Percentiles rank a stretch among this genome's conserved stretches.
These are phyloP conservation scores for Aspergillus neotritici DNA, from an alignment of 2,329 filamentous ascomycete genomes.

Conservation along the genomic window DNA sequence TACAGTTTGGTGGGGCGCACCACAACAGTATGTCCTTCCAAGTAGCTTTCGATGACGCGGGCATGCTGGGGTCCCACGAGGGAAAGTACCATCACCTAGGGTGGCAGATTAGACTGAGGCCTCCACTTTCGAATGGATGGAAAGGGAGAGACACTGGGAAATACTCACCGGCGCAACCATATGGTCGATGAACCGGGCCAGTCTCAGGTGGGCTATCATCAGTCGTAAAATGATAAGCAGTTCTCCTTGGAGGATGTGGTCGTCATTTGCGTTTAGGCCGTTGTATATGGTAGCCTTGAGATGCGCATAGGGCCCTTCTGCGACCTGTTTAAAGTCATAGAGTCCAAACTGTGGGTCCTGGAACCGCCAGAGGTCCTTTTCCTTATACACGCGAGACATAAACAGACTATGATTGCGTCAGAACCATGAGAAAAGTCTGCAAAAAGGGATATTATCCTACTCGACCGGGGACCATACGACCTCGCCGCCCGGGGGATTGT, in stretches of 20 bases:
- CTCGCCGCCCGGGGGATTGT: too few relatives aligned
- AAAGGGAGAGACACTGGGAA: too few relatives aligned
- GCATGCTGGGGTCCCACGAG: slow-evolving; percentile 7
- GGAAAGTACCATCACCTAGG: slow-evolving; percentile 2
- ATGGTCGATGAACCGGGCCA: background rate
- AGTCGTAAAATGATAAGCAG: background rate
- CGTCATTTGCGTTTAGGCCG: background rate
- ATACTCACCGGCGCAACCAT: background rate
- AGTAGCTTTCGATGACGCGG: slow-evolving; percentile 4
- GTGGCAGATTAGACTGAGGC: too few relatives aligned
- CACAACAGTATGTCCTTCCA: slow-evolving; percentile 1
- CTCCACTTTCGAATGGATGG: background rate
- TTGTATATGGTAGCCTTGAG: background rate
- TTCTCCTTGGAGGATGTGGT: background rate
- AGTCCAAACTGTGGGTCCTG: too few relatives aligned
- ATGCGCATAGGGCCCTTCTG: too few relatives aligned
- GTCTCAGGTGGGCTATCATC: background rate
- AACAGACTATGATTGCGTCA: too few relatives aligned
- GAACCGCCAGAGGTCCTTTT: too few relatives aligned
- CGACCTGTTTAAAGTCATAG: too few relatives aligned
- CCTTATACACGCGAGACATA: too few relatives aligned
- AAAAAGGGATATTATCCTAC: too few relatives aligned
- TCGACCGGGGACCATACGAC: too few relatives aligned
- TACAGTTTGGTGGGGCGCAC: slow-evolving; percentile 1
- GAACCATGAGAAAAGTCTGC: too few relatives aligned